Evolutionary conservation across 306 rosid species (phyloP), one percentile per base, ranked within the genome.

Genomic region (Citrullus mucosospermus): DNA sequence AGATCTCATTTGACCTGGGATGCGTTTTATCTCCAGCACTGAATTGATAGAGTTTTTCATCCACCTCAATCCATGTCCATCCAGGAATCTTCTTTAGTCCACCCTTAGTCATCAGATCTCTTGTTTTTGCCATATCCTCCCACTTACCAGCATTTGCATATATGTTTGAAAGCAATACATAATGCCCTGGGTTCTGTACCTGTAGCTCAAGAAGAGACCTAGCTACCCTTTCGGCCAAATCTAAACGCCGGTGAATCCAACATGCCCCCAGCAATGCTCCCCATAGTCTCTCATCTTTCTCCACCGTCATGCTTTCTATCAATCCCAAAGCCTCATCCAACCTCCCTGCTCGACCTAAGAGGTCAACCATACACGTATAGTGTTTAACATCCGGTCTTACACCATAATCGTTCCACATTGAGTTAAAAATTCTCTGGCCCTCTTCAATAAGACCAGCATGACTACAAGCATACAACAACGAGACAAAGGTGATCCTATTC

Each of bases 391-490:
- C 90, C 9, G 91, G 89, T 78, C 85, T 86, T 76, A 91, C 87
- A 46, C 75, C 85, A 65, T 87, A 80, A n/a, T 83, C 88, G 50
- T 86, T 89, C 88, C 82, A 79, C 95, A 93, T 93, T 48, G 41
- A 78, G 32, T 81, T 17, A 75, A 89, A 91, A 81, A 89, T 81
- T 60, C 9, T 76, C 75, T 83, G 90, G 77, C 97, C 97, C 86
- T 91, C 92, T 65, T 89, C 87, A 16, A 79, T 82, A 78, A 89
- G 57, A 68, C 98, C 91, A 5, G 97, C 79, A 80, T 89, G 98
- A 85, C 98, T 88, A 78, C 97, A 93, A 55, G 95, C 98, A 88
- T 88, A 84, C n/a, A 93, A 80, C 30, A 93, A 84, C 15, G 98
- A 93, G 14, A 86, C 84, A 83, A 91, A 91, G 48, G 97, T 87